These are phyloP conservation scores for Ramularia endophylla DNA, from an alignment of 2,329 filamentous ascomycete genomes.

Conservation along the genomic window DNA sequence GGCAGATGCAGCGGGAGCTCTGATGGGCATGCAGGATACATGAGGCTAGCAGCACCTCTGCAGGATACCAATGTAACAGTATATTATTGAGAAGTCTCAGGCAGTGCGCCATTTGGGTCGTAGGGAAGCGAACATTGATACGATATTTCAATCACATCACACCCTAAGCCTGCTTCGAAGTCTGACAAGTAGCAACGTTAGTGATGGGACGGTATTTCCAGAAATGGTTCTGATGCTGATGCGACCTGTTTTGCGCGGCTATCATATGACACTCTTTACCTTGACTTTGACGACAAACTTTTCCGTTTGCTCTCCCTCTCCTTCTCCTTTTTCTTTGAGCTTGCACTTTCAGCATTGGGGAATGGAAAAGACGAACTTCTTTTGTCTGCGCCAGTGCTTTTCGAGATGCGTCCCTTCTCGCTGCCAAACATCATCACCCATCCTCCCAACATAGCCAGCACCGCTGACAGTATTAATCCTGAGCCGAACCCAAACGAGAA, in stretches of 20 bases:
- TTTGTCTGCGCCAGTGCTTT: conserved; percentile 62
- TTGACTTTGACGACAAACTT: conserved; percentile 19
- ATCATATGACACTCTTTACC: conserved; percentile 5
- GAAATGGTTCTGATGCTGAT: too few relatives aligned
- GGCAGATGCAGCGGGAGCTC: conserved; percentile 24
- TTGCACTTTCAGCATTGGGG: conserved; percentile 42
- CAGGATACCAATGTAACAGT: background rate
- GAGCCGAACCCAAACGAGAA: conserved; percentile 52
- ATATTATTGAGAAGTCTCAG: background rate
- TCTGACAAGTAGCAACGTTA: too few relatives aligned
- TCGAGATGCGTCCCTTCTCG: conserved; percentile 50
- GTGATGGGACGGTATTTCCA: too few relatives aligned
- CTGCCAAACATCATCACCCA: conserved; percentile 60
- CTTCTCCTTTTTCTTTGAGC: conserved; percentile 28
- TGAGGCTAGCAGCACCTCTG: background rate
- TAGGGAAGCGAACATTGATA: background rate
- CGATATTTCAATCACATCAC: too few relatives aligned
- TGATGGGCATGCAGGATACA: conserved; percentile 19
- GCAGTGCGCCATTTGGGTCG: conserved; percentile 3
- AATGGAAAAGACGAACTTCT: conserved; percentile 62
- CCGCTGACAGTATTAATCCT: conserved; percentile 52
- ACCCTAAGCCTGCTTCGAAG: too few relatives aligned
- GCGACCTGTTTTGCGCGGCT: too few relatives aligned
- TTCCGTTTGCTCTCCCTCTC: conserved; percentile 17
- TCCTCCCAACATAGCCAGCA: conserved; percentile 56